phyloP scores from a whole-genome alignment of 2,329 filamentous ascomycete genomes.

The Cladosporium sp. region DNA sequence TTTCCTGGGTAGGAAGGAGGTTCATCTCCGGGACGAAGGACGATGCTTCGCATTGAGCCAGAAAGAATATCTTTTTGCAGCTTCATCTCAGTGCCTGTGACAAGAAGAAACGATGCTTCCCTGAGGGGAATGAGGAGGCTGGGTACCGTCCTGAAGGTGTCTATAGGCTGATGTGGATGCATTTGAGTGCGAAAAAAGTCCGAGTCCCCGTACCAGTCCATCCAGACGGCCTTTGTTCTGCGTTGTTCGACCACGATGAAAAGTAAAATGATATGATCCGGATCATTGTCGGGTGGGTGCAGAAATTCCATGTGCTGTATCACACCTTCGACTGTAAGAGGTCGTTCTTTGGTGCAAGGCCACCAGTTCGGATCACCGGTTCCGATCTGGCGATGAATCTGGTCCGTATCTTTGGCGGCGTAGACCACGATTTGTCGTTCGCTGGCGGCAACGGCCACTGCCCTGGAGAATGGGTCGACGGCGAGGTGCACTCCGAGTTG shows the following conservation, averaged over 20 bases:
- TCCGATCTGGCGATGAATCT: slow-evolving; percentile 49
- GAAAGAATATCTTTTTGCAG: slow-evolving; percentile 38
- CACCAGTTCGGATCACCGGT: slow-evolving; percentile 41
- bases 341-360: slow-evolving; percentile 55
- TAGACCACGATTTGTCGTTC: slow-evolving; percentile 68
- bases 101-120: slow-evolving; percentile 38
- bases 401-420: slow-evolving; percentile 53
- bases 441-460: slow-evolving; percentile 64
- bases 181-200: slow-evolving; percentile 20
- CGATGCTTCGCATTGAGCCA: slow-evolving; percentile 26
- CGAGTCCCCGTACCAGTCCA: slow-evolving; percentile 28
- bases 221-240: slow-evolving; percentile 35
- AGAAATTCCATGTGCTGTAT: slow-evolving; percentile 87
- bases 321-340: slow-evolving; percentile 56
- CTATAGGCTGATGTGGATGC: slow-evolving; percentile 24
- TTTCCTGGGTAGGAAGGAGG: slow-evolving; percentile 17
- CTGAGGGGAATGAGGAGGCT: slow-evolving; percentile 38
- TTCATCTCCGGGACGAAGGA: neutral
- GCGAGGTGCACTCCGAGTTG: slow-evolving; percentile 63
- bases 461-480: slow-evolving; percentile 66
- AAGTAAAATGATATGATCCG: slow-evolving; percentile 68
- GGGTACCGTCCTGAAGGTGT: slow-evolving; percentile 23
- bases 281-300: slow-evolving; percentile 60
- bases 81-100: slow-evolving; percentile 34
- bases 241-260: slow-evolving; percentile 49